phyloP scores from a whole-genome alignment of 1,139 yeast genomes.

The Saccharomyces hybrid region DNA sequence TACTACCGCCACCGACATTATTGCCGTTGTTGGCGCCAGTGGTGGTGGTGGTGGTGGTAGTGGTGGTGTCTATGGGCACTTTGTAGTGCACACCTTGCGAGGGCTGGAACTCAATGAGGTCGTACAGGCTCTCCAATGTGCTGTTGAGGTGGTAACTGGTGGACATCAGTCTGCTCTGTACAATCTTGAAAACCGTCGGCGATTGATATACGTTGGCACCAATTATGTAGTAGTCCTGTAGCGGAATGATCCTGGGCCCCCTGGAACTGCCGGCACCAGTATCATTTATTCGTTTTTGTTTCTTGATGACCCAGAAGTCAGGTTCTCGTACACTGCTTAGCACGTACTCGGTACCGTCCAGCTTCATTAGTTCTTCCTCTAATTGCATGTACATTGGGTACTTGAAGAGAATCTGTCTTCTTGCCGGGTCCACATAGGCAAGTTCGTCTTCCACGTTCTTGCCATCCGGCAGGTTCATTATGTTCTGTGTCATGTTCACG shows the following conservation, averaged over 20 bases:
- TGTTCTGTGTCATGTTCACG: constrained; percentile 6
- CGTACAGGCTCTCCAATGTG: constrained; percentile 21
- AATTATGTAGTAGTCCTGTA: constrained; percentile 74
- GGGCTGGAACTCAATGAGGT: constrained; percentile 29
- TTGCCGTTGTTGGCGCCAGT: neutral
- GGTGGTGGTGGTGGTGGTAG: constrained; percentile 1
- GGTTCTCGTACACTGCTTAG: constrained; percentile 75
- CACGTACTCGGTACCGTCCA: constrained; percentile 82
- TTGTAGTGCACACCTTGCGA: constrained; percentile 31
- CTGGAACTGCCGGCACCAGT: neutral
- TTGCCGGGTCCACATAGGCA: constrained; percentile 18
- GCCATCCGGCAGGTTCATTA: constrained; percentile 1
- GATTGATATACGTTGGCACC: constrained; percentile 94
- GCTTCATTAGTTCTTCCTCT: constrained; percentile 53
- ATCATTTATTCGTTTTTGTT: constrained; percentile 52
- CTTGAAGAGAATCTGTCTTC: constrained; percentile 20
- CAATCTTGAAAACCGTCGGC: constrained; percentile 53
- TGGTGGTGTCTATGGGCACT: constrained; percentile 4
- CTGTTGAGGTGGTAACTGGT: constrained; percentile 24
- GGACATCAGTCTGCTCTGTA: constrained; percentile 46
- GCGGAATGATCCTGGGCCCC: constrained; percentile 38
- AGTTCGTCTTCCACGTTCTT: constrained; percentile 10
- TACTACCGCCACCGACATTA: neutral
- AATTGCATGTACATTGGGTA: constrained; percentile 33
- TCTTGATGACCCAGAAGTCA: constrained; percentile 83